A percentile compares a stretch with the other conserved stretches of the same genome.
These are phyloP conservation scores for Oidium heveae DNA, from an alignment of 2,329 filamentous ascomycete species.

Conservation along the genomic window DNA sequence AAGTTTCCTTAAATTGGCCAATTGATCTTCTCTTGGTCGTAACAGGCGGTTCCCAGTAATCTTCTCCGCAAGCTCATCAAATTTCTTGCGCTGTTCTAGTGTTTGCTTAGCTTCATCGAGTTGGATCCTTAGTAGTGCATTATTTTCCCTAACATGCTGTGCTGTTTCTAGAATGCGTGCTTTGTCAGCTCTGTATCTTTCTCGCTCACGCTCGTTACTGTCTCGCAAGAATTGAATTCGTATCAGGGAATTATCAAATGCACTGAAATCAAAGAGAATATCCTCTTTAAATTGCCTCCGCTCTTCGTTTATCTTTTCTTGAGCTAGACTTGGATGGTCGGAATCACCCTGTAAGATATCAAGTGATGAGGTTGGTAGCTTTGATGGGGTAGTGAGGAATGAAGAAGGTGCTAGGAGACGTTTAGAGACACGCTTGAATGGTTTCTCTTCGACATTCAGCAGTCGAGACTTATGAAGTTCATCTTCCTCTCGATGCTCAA, in stretches of 20 bases:
- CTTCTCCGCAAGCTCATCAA: conserved; percentile 68
- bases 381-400: conserved; percentile 28
- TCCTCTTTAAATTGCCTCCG: conserved; percentile 56
- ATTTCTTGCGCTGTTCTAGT: conserved; percentile 55
- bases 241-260: conserved; percentile 64
- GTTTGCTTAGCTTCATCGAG: conserved; percentile 54
- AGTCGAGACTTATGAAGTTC: conserved; percentile 72
- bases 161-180: conserved; percentile 55
- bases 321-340: conserved; percentile 19
- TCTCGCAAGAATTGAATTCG: conserved; percentile 70
- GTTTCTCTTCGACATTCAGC: conserved; percentile 73
- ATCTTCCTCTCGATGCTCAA: conserved; percentile 55
- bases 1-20: conserved; percentile 51
- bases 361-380: conserved; percentile 40
- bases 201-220: conserved; percentile 61
- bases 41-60: conserved; percentile 63
- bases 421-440: conserved; percentile 72
- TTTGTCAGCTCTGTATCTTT: conserved; percentile 62
- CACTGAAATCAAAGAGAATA: conserved; percentile 64
- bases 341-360: conserved; percentile 23
- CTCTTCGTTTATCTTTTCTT: conserved; percentile 25
- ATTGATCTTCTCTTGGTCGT: conserved; percentile 63
- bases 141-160: conserved; percentile 52
- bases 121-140: conserved; percentile 42
- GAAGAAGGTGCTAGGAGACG: conserved; percentile 46